These are phyloP conservation scores for Podospora tetraspora DNA, from an alignment of 495 filamentous ascomycete genomes.

Conservation along the genomic window DNA sequence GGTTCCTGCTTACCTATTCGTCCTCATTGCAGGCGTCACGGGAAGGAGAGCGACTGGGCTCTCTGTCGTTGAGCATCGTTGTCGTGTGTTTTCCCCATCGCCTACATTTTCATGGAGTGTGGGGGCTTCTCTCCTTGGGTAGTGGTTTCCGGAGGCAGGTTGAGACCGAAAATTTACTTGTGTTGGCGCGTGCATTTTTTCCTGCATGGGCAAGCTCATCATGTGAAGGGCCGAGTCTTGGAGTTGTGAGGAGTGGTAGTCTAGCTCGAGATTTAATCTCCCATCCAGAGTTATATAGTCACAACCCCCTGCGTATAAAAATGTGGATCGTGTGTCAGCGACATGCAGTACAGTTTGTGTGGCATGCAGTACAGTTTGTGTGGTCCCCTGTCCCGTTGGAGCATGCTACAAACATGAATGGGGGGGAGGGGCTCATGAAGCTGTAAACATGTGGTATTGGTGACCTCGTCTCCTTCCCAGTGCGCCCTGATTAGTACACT, in stretches of 20 bases:
- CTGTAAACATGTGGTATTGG: not conserved
- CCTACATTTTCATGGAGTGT: not conserved
- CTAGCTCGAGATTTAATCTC: too few species aligned
- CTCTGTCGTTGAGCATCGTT: not conserved
- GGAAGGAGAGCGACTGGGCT: not conserved
- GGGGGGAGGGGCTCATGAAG: not conserved
- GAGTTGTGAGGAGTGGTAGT: too few species aligned
- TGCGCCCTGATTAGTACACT: not conserved
- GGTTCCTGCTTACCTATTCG: not conserved
- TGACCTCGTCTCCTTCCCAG: not conserved
- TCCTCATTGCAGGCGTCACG: not conserved
- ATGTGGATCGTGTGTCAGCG: not conserved
- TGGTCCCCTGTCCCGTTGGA: not conserved
- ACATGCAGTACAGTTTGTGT: not conserved
- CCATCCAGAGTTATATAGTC: not conserved
- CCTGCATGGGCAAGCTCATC: not conserved
- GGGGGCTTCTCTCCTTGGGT: not conserved
- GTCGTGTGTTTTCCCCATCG: not conserved
- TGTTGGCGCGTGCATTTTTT: not conserved
- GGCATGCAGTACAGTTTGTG: too few species aligned
- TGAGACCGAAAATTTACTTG: too few species aligned
- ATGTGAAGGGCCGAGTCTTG: not conserved
- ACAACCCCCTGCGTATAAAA: not conserved
- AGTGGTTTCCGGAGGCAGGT: not conserved
- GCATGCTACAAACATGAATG: not conserved